Evolutionary conservation across 345 rosid genomes (phyloP).

Genomic region (Syzygium aromaticum): DNA sequence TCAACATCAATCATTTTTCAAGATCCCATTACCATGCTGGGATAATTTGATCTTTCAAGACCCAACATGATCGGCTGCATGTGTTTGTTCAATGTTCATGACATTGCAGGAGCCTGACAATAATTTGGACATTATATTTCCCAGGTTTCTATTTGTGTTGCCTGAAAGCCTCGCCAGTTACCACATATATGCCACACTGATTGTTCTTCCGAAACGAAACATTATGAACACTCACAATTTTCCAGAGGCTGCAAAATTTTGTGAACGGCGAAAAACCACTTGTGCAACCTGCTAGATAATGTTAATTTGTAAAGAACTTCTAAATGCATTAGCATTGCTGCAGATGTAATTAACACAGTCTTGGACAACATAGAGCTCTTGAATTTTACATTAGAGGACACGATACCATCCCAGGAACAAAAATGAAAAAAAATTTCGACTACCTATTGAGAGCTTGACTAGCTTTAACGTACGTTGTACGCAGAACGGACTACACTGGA

Average conservation of each 20-base stretch:
- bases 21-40: neutral
- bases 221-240: neutral
- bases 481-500: neutral
- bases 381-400: neutral
- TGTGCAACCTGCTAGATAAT: neutral
- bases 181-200: neutral
- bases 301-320: neutral
- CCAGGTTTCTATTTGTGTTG: neutral
- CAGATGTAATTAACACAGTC: neutral
- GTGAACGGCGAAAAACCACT: neutral
- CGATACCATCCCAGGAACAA: neutral
- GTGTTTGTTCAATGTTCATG: neutral
- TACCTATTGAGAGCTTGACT: neutral
- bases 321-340: neutral
- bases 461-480: neutral
- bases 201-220: neutral
- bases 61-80: neutral
- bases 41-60: neutral
- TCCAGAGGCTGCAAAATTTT: neutral
- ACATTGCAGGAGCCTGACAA: neutral
- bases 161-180: neutral
- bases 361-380: neutral
- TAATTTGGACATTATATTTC: neutral
- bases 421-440: neutral
- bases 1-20: neutral